Conservation (phyloP, 2,329 filamentous ascomycete species). For the Ophidiomyces ophidiicola region DNA sequence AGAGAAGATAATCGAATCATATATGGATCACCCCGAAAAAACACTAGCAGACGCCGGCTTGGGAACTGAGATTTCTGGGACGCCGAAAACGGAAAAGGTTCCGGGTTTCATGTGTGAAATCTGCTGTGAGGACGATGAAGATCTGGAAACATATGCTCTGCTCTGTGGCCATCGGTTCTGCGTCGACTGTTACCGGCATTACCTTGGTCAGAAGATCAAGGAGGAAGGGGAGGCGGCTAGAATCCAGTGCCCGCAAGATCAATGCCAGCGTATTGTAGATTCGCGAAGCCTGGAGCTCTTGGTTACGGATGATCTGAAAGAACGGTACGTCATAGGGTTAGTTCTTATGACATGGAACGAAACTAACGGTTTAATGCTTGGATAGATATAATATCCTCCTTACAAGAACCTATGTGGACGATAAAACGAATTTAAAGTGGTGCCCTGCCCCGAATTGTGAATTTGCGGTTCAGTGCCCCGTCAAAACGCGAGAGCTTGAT, state of each 20-base stretch:
- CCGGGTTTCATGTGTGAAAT: slow-evolving; percentile 84
- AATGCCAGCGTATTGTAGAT: slow-evolving; percentile 82
- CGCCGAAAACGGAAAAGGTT: slow-evolving; percentile 57
- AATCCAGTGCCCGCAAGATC: slow-evolving; percentile 83
- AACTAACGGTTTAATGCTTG: neutral
- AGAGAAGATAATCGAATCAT: slow-evolving; percentile 83
- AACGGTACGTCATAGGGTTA: slow-evolving; percentile 35
- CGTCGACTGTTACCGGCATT: slow-evolving; percentile 81
- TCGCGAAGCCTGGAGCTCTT: slow-evolving; percentile 75
- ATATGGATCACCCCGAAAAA: slow-evolving; percentile 78
- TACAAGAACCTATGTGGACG: slow-evolving; percentile 90
- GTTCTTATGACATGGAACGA: slow-evolving; percentile 4
- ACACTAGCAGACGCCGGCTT: slow-evolving; percentile 77
- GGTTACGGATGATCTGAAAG: slow-evolving; percentile 44
- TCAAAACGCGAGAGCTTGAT: slow-evolving; percentile 78
- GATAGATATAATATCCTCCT: slow-evolving; percentile 70
- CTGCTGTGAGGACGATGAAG: slow-evolving; percentile 77
- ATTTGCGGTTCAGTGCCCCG: slow-evolving; percentile 75
- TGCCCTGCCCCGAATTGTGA: slow-evolving; percentile 95
- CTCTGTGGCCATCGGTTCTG: slow-evolving; percentile 93
- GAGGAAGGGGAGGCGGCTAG: slow-evolving; percentile 90
- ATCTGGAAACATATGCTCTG: slow-evolving; percentile 76
- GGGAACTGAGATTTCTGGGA: slow-evolving; percentile 48
- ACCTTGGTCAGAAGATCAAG: slow-evolving; percentile 81
- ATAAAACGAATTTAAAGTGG: slow-evolving; percentile 93